These are phyloP conservation scores for Lyophyllum shimeji DNA, from an alignment of 768 basidiomycete genomes.

Conservation along the genomic window DNA sequence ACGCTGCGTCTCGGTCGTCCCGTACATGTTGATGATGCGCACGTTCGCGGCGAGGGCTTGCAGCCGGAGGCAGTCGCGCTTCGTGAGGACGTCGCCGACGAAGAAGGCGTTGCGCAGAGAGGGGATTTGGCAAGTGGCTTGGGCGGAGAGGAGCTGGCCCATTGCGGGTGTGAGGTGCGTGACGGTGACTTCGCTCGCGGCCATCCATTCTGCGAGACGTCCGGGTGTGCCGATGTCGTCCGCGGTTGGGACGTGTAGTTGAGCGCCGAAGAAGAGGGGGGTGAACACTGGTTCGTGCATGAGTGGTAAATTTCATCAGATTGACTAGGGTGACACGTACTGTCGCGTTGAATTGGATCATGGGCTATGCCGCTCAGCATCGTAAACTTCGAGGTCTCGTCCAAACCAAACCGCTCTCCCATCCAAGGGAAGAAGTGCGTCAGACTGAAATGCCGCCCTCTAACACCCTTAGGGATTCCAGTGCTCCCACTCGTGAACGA, in stretches of 20 bases:
- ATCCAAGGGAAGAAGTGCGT: constrained; percentile 99
- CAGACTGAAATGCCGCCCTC: constrained; percentile 90
- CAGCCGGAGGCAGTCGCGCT: constrained; percentile 93
- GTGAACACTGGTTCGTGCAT: constrained; percentile 76
- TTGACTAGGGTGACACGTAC: constrained; percentile 49
- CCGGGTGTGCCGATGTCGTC: constrained; percentile 98
- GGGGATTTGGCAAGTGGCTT: constrained; percentile 82
- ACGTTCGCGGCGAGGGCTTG: constrained; percentile 93
- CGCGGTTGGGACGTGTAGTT: constrained; percentile 92
- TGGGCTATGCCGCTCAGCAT: constrained; percentile 99
- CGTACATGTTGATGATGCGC: constrained; percentile 98
- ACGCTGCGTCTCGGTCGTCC: constrained; percentile 98
- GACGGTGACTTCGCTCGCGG: constrained; percentile 84
- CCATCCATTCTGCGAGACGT: constrained; percentile 98
- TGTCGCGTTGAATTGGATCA: constrained; percentile 98
- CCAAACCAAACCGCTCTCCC: constrained; percentile 81
- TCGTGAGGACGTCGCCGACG: constrained; percentile 98
- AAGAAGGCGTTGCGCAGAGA: constrained; percentile 92
- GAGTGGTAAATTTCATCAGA: not conserved
- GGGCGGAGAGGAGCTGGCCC: constrained; percentile 92
- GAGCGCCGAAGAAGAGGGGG: constrained; percentile 94
- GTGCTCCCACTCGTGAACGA: constrained; percentile 98
- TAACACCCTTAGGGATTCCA: constrained; percentile 97
- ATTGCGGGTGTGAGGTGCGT: constrained; percentile 98
- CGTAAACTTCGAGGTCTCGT: constrained; percentile 80